Evolutionary conservation across 768 basidiomycete genomes (phyloP).

Genomic region (Udeniomyces megalosporus): DNA sequence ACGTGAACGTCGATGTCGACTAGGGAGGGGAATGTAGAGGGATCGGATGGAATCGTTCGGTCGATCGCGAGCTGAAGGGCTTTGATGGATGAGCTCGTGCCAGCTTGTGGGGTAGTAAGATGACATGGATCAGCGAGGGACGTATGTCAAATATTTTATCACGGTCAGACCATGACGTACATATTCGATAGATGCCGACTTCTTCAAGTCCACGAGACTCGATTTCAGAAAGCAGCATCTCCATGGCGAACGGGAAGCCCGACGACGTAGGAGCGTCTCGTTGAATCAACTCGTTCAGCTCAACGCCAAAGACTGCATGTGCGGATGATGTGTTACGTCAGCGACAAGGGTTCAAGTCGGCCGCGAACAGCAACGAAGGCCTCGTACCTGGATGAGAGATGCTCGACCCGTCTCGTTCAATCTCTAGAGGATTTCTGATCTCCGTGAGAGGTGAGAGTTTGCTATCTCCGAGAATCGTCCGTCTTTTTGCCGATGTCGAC

Average conservation of each 20-base stretch:
- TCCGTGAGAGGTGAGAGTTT: not conserved
- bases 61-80: conserved; percentile 5
- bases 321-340: no score
- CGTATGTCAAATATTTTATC: no score
- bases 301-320: conserved; percentile 55
- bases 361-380: no score
- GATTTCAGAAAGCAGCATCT: conserved; percentile 43
- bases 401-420: not conserved
- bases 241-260: conserved; percentile 47
- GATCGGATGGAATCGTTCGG: not conserved
- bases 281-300: conserved; percentile 49
- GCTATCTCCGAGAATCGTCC: conserved; percentile 53
- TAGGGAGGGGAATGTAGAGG: not conserved
- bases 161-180: not conserved
- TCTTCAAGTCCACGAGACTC: conserved; percentile 61
- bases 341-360: no score
- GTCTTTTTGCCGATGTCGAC: conserved; percentile 54
- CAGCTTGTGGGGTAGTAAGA: not conserved
- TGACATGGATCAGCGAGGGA: no score
- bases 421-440: not conserved
- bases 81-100: not conserved
- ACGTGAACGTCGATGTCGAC: conserved; percentile 61
- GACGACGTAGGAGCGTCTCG: conserved; percentile 45
- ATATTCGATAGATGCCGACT: conserved; percentile 54
- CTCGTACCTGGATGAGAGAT: no score